Percentiles rank a stretch among this genome's conserved stretches.
These are phyloP conservation scores for Spinacia oleracea DNA, from an alignment of 179 eudicot genomes.

Conservation along the genomic window DNA sequence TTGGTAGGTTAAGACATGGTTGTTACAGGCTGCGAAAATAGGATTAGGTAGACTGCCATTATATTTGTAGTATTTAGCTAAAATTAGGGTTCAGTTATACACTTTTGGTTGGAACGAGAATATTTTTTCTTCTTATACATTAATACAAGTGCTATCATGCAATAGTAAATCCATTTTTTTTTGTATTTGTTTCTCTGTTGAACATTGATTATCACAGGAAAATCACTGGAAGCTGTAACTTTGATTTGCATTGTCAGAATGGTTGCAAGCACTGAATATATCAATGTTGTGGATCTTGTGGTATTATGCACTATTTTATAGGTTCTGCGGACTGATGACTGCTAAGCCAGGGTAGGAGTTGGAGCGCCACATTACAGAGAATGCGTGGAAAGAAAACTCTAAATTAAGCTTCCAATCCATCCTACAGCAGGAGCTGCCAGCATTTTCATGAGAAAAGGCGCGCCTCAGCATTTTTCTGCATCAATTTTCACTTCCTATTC, in stretches of 20 bases:
- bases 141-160: background rate
- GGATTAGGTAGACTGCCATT: background rate
- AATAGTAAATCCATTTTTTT: background rate
- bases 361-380: too few relatives aligned
- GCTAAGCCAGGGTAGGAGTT: too few relatives aligned
- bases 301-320: background rate
- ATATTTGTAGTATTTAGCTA: slow-evolving; percentile 9
- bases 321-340: too few relatives aligned
- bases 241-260: background rate
- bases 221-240: background rate
- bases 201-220: background rate
- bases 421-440: too few relatives aligned
- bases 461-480: too few relatives aligned
- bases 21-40: slow-evolving; percentile 10
- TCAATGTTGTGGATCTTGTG: background rate
- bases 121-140: background rate
- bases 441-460: too few relatives aligned
- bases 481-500: too few relatives aligned
- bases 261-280: background rate
- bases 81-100: background rate
- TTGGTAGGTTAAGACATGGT: slow-evolving; percentile 9
- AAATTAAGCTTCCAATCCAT: background rate
- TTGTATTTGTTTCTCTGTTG: background rate
- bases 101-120: background rate
- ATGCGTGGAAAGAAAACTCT: background rate